Percentiles rank a stretch among this genome's conserved stretches.
Conservation (phyloP, 768 basidiomycete species). For the Steccherinum ochraceum region DNA sequence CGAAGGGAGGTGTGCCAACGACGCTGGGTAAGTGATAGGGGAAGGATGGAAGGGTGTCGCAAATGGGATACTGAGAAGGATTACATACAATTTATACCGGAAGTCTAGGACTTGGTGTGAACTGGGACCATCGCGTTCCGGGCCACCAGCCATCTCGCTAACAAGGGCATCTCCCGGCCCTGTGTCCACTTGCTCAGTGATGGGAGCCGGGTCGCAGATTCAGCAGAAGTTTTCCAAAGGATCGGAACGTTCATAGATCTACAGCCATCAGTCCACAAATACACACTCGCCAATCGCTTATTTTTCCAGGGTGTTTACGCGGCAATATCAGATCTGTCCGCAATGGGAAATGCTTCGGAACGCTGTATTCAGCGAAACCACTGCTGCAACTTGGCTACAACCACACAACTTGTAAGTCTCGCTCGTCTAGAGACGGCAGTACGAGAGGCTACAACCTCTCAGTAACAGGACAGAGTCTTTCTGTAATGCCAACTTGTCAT, state of each 20-base stretch:
- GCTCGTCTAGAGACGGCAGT: too few species aligned
- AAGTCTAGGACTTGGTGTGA: conserved; percentile 6
- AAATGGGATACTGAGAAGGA: conserved; percentile 10
- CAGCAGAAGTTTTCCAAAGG: not conserved
- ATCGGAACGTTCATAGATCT: conserved; percentile 3
- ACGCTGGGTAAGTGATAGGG: conserved; percentile 7
- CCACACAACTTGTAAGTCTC: too few species aligned
- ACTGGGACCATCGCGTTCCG: conserved; percentile 4
- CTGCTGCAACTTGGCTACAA: too few species aligned
- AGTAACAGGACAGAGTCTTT: too few species aligned
- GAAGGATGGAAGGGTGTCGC: conserved; percentile 14
- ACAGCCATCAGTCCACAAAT: not conserved
- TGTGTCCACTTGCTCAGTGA: conserved; percentile 2
- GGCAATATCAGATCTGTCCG: not conserved
- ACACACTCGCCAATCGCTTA: conserved; percentile 8
- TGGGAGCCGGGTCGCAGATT: not conserved
- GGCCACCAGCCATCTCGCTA: not conserved
- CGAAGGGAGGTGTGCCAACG: conserved; percentile 3
- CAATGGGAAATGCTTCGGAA: not conserved
- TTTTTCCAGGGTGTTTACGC: conserved; percentile 4
- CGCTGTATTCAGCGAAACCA: too few species aligned
- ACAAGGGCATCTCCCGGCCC: conserved; percentile 1
- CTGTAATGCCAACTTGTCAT: too few species aligned
- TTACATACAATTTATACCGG: conserved; percentile 13
- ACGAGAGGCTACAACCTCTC: too few species aligned